Conservation (phyloP, 1,284 basidiomycete species). For the Trichosporon inkin region DNA sequence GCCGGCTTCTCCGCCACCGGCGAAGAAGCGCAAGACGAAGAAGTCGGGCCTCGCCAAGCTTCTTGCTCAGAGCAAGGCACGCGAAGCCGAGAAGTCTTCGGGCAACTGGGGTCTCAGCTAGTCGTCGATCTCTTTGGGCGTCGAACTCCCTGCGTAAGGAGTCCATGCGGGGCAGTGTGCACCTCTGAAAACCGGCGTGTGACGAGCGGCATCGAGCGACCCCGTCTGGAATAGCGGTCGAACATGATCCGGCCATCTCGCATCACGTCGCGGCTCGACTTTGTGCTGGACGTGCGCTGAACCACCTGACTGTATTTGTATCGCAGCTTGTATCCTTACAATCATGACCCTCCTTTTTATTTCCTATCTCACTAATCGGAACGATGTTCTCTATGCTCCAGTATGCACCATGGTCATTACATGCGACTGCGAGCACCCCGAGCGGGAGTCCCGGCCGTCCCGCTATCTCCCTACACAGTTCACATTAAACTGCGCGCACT, state of each 20-base stretch:
- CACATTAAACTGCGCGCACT: no score
- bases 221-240: no score
- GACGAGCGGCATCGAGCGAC: no score
- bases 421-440: not conserved
- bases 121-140: not conserved
- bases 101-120: constrained; percentile 35
- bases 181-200: not conserved
- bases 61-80: constrained; percentile 45
- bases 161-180: not conserved
- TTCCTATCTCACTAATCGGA: not conserved
- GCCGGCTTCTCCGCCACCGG: constrained; percentile 14
- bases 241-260: not conserved
- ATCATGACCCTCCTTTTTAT: not conserved
- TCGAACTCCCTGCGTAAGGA: not conserved
- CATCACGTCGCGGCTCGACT: not conserved
- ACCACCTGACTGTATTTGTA: not conserved
- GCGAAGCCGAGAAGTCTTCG: constrained; percentile 28
- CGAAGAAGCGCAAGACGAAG: constrained; percentile 42
- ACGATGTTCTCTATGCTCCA: not conserved
- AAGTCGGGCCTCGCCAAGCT: constrained; percentile 45
- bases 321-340: not conserved
- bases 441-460: not conserved
- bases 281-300: not conserved
- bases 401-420: not conserved
- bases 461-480: not conserved